Base-by-base conservation (phyloP, 495 filamentous ascomycete species). In the Viridothelium virens region DNA sequence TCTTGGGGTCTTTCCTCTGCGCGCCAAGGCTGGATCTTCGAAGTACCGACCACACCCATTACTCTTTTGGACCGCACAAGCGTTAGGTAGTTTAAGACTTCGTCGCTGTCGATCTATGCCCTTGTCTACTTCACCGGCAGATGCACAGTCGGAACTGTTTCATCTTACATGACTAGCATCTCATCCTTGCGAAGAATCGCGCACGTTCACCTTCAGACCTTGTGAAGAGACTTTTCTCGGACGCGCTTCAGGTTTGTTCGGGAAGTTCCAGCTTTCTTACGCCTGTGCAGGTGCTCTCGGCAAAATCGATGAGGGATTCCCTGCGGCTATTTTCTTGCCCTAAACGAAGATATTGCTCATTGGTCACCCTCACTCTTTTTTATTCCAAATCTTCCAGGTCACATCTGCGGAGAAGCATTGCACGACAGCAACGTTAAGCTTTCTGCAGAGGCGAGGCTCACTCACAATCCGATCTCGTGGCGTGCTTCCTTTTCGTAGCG, bases 141-240 rank as follows among this genome's bases (percentile, higher is more conserved):
- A 59, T 59, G 31, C 53, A 59, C 53, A 59, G 7, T 53, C 53
- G 53, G 25, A 33, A 14, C 6, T 9, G 53, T 59, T 59, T 59
- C 53, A 59, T 5, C 33, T 59, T 34, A 11, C 53, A 18, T 59
- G 53, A 59, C 53, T 59, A 11, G 53, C 53, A 59, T 14, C 7
- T 34, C 31, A 10, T n/a, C 41, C 41, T 44, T 44, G 41, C 41
- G 7, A 44, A 44, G 41, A 44, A 44, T 14, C 14, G 41, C 41
- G 14, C 25, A 25, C 25, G 25, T 25, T 25, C 25, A 25, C 25
- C 25, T 25, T 25, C 25, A 25, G 25, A 25, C 25, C 25, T 25
- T 25, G 25, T 25, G 25, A 25, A 25, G 25, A 25, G 25, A 25
- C 25, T 25, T 25, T 25, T 25, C 25, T 25, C 25, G 25, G 25